Evolutionary conservation across 768 basidiomycete genomes (phyloP).

Genomic region (Agaricus sinodeliciosus): DNA sequence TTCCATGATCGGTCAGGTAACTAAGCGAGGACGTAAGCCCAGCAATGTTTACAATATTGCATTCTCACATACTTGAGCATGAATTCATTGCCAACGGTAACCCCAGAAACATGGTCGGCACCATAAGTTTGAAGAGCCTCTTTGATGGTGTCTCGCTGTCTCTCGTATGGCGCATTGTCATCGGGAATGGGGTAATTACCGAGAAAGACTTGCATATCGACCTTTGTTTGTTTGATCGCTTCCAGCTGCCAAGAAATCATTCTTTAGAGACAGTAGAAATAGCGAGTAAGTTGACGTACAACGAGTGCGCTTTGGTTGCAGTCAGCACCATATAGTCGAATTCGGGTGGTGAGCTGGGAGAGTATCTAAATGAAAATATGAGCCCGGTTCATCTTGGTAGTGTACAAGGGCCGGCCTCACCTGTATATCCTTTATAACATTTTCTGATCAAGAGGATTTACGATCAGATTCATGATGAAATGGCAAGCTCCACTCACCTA

Average conservation of each 20-base stretch:
- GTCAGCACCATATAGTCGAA: slow-evolving; percentile 83
- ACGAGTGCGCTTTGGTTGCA: slow-evolving; percentile 79
- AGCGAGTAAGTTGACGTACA: slow-evolving; percentile 28
- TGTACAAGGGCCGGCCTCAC: slow-evolving; percentile 25
- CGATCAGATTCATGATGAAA: not conserved
- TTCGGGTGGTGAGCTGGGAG: slow-evolving; percentile 75
- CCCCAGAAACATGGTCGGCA: slow-evolving; percentile 62
- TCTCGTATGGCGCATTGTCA: slow-evolving; percentile 54
- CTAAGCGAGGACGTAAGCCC: slow-evolving; percentile 26
- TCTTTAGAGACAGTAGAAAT: not conserved
- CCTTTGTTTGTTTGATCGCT: slow-evolving; percentile 85
- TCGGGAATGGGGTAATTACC: slow-evolving; percentile 62
- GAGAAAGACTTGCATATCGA: slow-evolving; percentile 74
- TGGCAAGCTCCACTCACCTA: slow-evolving; percentile 24
- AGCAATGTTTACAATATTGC: too few relatives aligned
- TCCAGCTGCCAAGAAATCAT: slow-evolving; percentile 46
- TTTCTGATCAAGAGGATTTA: slow-evolving; percentile 25
- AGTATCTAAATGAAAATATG: slow-evolving; percentile 43
- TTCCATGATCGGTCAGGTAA: slow-evolving; percentile 44
- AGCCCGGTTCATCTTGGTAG: slow-evolving; percentile 10
- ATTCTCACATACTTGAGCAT: slow-evolving; percentile 60
- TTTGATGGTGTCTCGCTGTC: slow-evolving; percentile 63
- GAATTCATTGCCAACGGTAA: slow-evolving; percentile 91
- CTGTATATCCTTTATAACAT: slow-evolving; percentile 67
- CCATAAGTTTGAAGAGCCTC: slow-evolving; percentile 75